These are phyloP conservation scores for Kwoniella shandongensis DNA, from an alignment of 768 basidiomycete genomes.

Conservation along the genomic window DNA sequence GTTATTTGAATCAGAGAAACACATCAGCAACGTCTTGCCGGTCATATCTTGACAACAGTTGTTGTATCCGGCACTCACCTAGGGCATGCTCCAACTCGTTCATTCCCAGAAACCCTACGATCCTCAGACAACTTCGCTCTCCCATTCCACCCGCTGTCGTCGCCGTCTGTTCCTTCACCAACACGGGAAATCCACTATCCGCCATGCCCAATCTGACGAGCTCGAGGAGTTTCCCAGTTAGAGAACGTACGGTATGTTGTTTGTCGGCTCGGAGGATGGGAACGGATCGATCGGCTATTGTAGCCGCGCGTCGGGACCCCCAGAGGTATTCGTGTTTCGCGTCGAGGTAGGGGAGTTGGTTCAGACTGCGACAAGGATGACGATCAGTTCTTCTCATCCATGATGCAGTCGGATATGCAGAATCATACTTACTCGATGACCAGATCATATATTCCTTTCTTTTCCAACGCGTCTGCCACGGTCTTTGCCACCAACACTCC, in stretches of 20 bases:
- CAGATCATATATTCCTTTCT: constrained; percentile 94
- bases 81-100: constrained; percentile 94
- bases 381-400: background rate
- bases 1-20: background rate
- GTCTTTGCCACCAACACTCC: constrained; percentile 82
- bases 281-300: constrained; percentile 68
- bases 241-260: constrained; percentile 71
- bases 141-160: background rate
- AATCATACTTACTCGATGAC: constrained; percentile 72
- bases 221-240: constrained; percentile 71
- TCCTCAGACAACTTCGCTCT: constrained; percentile 57
- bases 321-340: constrained; percentile 85
- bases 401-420: background rate
- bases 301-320: constrained; percentile 70
- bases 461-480: constrained; percentile 80
- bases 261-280: constrained; percentile 71
- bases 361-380: constrained; percentile 57
- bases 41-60: no score
- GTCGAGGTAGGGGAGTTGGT: constrained; percentile 88
- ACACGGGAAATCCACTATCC: constrained; percentile 81
- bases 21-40: no score
- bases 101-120: constrained; percentile 86
- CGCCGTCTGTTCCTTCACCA: constrained; percentile 57
- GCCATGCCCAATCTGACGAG: constrained; percentile 58
- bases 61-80: no score